A percentile compares a stretch with the other conserved stretches of the same genome.
Conservation (phyloP, 2,329 filamentous ascomycete species). For the Trichothecium roseum region DNA sequence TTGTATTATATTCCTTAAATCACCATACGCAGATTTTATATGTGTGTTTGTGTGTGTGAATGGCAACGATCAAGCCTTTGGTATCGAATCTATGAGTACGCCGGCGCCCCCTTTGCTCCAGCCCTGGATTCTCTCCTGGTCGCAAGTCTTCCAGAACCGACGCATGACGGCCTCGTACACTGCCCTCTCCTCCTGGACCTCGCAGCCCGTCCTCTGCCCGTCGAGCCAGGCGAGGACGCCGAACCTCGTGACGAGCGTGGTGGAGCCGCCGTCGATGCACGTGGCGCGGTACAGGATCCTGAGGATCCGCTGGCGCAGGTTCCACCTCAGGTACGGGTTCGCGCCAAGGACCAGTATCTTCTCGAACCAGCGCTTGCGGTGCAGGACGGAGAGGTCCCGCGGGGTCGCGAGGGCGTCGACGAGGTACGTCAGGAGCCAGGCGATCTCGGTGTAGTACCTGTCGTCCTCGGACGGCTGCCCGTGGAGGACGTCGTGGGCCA, state of each 20-base stretch:
- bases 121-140: conserved; percentile 49
- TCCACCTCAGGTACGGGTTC: conserved; percentile 51
- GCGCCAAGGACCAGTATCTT: conserved; percentile 59
- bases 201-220: conserved; percentile 40
- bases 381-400: conserved; percentile 50
- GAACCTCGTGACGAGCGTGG: conserved; percentile 68
- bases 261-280: conserved; percentile 60
- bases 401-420: conserved; percentile 53
- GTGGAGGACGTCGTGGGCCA: conserved; percentile 53
- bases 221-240: conserved; percentile 68
- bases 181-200: conserved; percentile 29
- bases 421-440: conserved; percentile 65
- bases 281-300: conserved; percentile 58
- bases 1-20: no score
- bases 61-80: no score
- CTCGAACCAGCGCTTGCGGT: conserved; percentile 59
- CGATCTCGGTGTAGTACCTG: conserved; percentile 59
- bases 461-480: conserved; percentile 64
- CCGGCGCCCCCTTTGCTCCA: conserved; percentile 52
- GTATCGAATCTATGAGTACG: no score
- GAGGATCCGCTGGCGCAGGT: conserved; percentile 48
- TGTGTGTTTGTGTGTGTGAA: background rate
- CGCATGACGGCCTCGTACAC: conserved; percentile 44
- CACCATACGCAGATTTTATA: no score
- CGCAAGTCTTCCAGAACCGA: conserved; percentile 54